Base-by-base conservation (phyloP, 169 alveolate genomes). In the Plasmodium malariae region DNA sequence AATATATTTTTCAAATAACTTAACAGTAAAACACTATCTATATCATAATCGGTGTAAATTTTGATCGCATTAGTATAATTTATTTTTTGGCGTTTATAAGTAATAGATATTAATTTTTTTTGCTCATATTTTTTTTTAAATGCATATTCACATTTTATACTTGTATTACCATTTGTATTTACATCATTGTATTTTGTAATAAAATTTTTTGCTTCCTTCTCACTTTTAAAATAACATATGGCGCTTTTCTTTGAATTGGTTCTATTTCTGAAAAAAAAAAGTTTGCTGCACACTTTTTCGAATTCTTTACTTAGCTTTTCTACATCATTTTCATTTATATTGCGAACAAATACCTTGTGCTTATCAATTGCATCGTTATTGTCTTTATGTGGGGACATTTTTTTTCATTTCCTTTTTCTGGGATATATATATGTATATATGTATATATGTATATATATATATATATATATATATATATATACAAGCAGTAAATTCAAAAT, bases 271-370 rank as follows among this genome's bases (percentile, higher is more conserved):
- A 86, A 86, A 72, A 86, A 71, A 74, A 86, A 86, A 86, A 45
- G 45, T 30, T 70, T 70, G 9, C 36, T 57, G 43, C 92, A 86
- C 6, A 69, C 21, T 11, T 71, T 65, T 65, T 65, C 85, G 28
- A 86, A 86, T 30, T 59, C 59, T 70, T 86, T 55, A 14, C 48
- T 65, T 49, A 70, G 17, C 12, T 34, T 4, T 17, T 34, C 51
- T 17, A 59, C 69, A 21, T 86, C 92, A 32, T 37, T 71, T 69
- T 60, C 92, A 3, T 49, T 28, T 19, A 86, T 86, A n/a, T 71
- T 71, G 2, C 76, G 51, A 14, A 86, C 92, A 65, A 86, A 86
- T 7, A 86, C 92, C 70, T 86, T 86, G 68, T 86, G 86, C 32
- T 62, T 57, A 24, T 86, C 87, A 2, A 83, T 9, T 14, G 74